A percentile compares a stretch with the other conserved stretches of the same genome.
These are phyloP conservation scores for Citrus cavaleriei DNA, from an alignment of 345 rosid genomes.

Conservation along the genomic window DNA sequence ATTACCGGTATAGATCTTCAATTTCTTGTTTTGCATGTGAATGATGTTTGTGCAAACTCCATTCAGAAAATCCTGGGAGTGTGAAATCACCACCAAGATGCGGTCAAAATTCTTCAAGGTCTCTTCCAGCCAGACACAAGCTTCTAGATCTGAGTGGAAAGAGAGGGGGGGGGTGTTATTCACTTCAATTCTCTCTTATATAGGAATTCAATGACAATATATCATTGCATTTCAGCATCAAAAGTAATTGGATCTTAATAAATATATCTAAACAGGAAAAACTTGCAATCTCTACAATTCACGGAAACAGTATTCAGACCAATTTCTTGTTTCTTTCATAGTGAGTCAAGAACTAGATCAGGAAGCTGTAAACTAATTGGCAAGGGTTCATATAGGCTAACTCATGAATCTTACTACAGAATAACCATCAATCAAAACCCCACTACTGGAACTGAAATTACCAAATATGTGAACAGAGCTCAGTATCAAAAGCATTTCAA, in stretches of 20 bases:
- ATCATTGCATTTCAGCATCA: background rate
- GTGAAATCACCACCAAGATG: slow-evolving; percentile 90
- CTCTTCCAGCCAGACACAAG: slow-evolving; percentile 99
- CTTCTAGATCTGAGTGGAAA: slow-evolving; percentile 69
- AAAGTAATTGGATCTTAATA: background rate
- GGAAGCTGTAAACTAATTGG: too few species aligned
- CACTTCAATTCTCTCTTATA: background rate
- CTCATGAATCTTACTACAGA: background rate
- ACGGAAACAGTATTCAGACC: background rate
- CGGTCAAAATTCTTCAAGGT: slow-evolving; percentile 86
- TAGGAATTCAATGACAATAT: background rate
- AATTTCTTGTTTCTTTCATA: background rate
- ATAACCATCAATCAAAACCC: background rate
- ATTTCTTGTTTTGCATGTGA: slow-evolving; percentile 87
- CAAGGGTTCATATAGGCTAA: too few species aligned
- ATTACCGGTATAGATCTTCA: slow-evolving; percentile 86
- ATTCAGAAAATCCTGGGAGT: slow-evolving; percentile 95
- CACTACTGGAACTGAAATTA: background rate
- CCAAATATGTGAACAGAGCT: background rate
- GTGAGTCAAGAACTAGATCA: background rate
- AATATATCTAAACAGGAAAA: background rate
- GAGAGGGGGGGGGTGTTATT: background rate
- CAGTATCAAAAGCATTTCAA: background rate
- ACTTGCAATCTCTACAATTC: background rate
- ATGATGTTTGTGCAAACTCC: slow-evolving; percentile 97